phyloP scores from a whole-genome alignment of 352 stramenopile species.

The Pythium coloratum region DNA sequence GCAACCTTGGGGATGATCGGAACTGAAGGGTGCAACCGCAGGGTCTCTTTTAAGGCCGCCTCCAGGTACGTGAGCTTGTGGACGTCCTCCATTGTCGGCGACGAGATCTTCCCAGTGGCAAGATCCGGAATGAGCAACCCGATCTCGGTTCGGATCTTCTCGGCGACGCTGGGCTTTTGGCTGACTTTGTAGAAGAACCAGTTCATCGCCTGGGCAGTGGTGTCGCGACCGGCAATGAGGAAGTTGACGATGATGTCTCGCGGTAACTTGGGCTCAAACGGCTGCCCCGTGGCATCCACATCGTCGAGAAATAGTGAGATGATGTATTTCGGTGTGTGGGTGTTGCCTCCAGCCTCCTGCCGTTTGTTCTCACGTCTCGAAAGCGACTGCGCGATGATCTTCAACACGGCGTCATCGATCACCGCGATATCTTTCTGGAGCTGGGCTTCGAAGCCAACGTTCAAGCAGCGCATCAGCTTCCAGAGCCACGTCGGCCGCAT shows the following conservation, averaged over 20 bases:
- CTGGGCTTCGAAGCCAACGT: conserved; percentile 36
- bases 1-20: conserved; percentile 44
- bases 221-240: conserved; percentile 69
- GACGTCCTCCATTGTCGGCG: conserved; percentile 48
- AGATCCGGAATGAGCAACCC: neutral
- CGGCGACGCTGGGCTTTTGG: conserved; percentile 53
- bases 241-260: conserved; percentile 84
- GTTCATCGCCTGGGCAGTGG: conserved; percentile 62
- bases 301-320: conserved; percentile 55
- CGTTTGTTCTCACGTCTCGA: conserved; percentile 14
- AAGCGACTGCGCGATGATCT: conserved; percentile 45
- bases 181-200: conserved; percentile 79
- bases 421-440: conserved; percentile 38
- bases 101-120: neutral
- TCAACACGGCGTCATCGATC: conserved; percentile 49
- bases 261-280: conserved; percentile 27
- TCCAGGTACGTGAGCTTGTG: conserved; percentile 63
- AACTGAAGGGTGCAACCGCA: conserved; percentile 63
- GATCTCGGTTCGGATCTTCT: conserved; percentile 49
- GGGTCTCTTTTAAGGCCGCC: conserved; percentile 61
- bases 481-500: conserved; percentile 40
- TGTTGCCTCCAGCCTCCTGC: neutral
- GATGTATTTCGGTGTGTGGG: conserved; percentile 31
- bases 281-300: conserved; percentile 9
- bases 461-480: conserved; percentile 40